A percentile compares a stretch with the other conserved stretches of the same genome.
These are phyloP conservation scores for Monosporascus sp. DNA, from an alignment of 2,329 filamentous ascomycete species.

Conservation along the genomic window DNA sequence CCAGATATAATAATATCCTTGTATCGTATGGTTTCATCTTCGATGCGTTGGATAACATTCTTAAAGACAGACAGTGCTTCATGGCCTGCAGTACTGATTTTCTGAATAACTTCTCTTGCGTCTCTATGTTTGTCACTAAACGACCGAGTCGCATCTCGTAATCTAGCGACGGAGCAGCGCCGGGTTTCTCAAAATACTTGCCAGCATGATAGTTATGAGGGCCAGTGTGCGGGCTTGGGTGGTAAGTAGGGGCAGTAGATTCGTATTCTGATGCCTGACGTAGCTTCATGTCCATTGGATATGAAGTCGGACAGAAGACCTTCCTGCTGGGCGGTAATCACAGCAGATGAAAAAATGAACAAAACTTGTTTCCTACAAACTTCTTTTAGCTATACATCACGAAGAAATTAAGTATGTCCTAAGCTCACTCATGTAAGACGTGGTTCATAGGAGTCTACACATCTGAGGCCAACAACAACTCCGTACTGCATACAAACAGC, in stretches of 20 bases:
- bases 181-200: not conserved
- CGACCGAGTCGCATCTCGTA: conserved; percentile 18
- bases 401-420: not conserved
- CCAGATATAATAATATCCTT: conserved; percentile 21
- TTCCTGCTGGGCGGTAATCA: not conserved
- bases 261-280: not conserved
- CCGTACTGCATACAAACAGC: conserved; percentile 29
- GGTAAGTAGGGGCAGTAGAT: not conserved
- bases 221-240: not conserved
- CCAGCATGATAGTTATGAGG: not conserved
- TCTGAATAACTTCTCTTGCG: conserved; percentile 31
- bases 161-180: conserved; percentile 4
- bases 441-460: conserved; percentile 32
- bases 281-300: not conserved
- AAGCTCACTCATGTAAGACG: conserved; percentile 30
- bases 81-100: conserved; percentile 32
- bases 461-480: conserved; percentile 30
- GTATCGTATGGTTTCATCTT: conserved; percentile 29
- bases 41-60: conserved; percentile 28
- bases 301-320: not conserved
- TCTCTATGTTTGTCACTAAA: conserved; percentile 30
- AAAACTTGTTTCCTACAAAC: conserved; percentile 31
- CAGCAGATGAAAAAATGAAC: not conserved
- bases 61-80: conserved; percentile 34
- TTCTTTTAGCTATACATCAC: not conserved